These are phyloP conservation scores for Fermentozyma sake DNA, from an alignment of 1,139 yeast genomes.

Conservation along the genomic window DNA sequence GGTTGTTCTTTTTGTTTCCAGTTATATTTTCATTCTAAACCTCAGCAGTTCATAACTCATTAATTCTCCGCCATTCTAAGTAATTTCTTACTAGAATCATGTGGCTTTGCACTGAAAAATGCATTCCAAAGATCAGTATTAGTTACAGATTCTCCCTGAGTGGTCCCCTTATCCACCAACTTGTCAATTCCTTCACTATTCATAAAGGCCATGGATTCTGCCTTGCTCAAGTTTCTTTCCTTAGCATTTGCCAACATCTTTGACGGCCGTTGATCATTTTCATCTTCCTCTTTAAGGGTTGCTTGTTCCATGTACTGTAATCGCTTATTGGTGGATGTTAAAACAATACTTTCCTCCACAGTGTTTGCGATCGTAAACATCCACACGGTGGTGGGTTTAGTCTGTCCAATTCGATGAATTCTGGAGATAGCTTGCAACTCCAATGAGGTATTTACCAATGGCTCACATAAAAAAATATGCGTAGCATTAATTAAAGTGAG, in stretches of 20 bases:
- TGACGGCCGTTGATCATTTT: slow-evolving; percentile 3
- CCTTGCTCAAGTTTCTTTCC: slow-evolving; percentile 22
- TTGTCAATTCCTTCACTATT: slow-evolving; percentile 37
- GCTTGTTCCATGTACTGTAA: slow-evolving; percentile 28
- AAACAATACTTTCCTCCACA: slow-evolving; percentile 87
- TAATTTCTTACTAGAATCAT: too few relatives aligned
- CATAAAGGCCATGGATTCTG: slow-evolving; percentile 36
- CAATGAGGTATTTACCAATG: slow-evolving; percentile 80
- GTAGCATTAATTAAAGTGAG: slow-evolving; percentile 86
- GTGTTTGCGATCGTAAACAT: slow-evolving; percentile 79
- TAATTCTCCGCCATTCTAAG: too few relatives aligned
- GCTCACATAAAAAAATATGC: slow-evolving; percentile 87
- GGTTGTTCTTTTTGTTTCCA: too few relatives aligned
- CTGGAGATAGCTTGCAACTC: slow-evolving; percentile 91
- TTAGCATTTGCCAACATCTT: too few relatives aligned
- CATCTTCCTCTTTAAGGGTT: slow-evolving; percentile 4
- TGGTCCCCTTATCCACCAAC: slow-evolving; percentile 34
- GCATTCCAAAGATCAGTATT: slow-evolving; percentile 59
- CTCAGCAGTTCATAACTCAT: too few relatives aligned
- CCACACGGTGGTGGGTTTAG: slow-evolving; percentile 79
- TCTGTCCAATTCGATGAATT: slow-evolving; percentile 90
- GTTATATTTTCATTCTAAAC: too few relatives aligned
- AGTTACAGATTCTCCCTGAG: slow-evolving; percentile 54
- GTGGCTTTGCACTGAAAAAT: slow-evolving; percentile 49
- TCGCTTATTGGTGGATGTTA: slow-evolving; percentile 49